Percentiles rank a stretch among this genome's conserved stretches.
phyloP scores from a whole-genome alignment of 1,284 basidiomycete genomes.

The Inonotus obliquus region DNA sequence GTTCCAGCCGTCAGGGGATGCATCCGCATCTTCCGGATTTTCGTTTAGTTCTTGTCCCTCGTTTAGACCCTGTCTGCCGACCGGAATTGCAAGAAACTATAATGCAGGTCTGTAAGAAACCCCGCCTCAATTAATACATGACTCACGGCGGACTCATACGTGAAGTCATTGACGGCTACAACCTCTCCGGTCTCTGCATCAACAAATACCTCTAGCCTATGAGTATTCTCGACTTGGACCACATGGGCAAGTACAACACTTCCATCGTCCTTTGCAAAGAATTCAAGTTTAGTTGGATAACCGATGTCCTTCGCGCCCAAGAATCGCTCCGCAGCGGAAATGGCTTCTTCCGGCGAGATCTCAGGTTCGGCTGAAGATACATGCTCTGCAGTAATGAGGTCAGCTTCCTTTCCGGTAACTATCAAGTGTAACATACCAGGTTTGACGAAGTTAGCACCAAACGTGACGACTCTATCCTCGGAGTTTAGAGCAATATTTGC shows the following conservation, averaged over 20 bases:
- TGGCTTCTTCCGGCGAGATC: constrained; percentile 33
- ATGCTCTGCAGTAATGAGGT: constrained; percentile 25
- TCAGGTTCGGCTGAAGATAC: constrained; percentile 36
- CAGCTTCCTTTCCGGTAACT: background rate
- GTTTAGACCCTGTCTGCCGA: constrained; percentile 33
- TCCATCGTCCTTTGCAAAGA: constrained; percentile 40
- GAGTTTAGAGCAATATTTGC: constrained; percentile 40
- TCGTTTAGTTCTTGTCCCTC: constrained; percentile 37
- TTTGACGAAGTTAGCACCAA: constrained; percentile 49
- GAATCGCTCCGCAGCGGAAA: constrained; percentile 36
- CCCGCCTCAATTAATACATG: constrained; percentile 17
- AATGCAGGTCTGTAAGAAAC: constrained; percentile 1
- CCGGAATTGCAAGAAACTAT: constrained; percentile 42
- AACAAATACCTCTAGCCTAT: constrained; percentile 62
- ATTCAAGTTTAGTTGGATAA: constrained; percentile 42
- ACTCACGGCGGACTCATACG: constrained; percentile 40
- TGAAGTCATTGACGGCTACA: constrained; percentile 52
- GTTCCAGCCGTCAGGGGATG: constrained; percentile 49
- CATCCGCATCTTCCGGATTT: constrained; percentile 36
- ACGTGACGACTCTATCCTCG: constrained; percentile 38
- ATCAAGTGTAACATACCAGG: constrained; percentile 29
- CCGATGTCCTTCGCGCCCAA: constrained; percentile 40
- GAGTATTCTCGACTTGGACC: constrained; percentile 50
- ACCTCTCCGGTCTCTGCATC: constrained; percentile 53
- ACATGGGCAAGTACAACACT: constrained; percentile 50